Percentiles rank a stretch among this genome's conserved stretches.
phyloP scores from a whole-genome alignment of 139 green algal species.

The Volvox reticuliferus region DNA sequence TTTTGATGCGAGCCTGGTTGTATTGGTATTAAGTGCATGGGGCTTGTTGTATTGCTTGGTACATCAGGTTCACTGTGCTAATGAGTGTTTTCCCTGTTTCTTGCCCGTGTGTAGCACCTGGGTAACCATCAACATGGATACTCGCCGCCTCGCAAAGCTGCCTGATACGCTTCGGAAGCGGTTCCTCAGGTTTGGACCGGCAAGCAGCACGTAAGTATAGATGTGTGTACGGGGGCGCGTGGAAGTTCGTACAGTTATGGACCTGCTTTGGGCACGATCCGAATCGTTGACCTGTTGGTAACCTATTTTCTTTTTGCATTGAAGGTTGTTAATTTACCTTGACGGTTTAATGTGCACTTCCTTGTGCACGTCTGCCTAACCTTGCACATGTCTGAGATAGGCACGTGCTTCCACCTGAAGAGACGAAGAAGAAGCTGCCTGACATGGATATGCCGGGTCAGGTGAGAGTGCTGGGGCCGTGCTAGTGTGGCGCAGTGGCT shows the following conservation, averaged over 20 bases:
- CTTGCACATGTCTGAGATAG: background rate
- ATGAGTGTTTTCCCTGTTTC: background rate
- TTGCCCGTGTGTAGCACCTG: conserved; percentile 75
- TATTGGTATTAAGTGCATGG: too few species aligned
- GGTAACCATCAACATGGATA: conserved; percentile 94
- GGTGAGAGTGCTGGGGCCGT: background rate
- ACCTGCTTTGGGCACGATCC: too few species aligned
- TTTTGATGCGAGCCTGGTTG: background rate
- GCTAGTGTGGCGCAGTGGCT: too few species aligned
- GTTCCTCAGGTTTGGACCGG: conserved; percentile 66
- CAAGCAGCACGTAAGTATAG: conserved; percentile 47
- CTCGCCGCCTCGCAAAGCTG: conserved; percentile 79
- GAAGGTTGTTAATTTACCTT: background rate
- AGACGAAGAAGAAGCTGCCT: conserved; percentile 71
- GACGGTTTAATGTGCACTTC: background rate
- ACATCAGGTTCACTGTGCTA: too few species aligned
- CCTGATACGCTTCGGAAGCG: conserved; percentile 76
- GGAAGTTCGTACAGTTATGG: too few species aligned
- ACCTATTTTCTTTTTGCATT: too few species aligned
- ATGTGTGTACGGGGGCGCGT: too few species aligned
- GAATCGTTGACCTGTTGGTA: too few species aligned
- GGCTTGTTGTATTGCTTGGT: too few species aligned
- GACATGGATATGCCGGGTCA: conserved; percentile 54
- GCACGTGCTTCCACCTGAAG: conserved; percentile 55
- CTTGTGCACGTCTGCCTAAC: background rate